Base-by-base conservation (phyloP, 2,329 filamentous ascomycete genomes). In the Pseudocercospora macadamiae region DNA sequence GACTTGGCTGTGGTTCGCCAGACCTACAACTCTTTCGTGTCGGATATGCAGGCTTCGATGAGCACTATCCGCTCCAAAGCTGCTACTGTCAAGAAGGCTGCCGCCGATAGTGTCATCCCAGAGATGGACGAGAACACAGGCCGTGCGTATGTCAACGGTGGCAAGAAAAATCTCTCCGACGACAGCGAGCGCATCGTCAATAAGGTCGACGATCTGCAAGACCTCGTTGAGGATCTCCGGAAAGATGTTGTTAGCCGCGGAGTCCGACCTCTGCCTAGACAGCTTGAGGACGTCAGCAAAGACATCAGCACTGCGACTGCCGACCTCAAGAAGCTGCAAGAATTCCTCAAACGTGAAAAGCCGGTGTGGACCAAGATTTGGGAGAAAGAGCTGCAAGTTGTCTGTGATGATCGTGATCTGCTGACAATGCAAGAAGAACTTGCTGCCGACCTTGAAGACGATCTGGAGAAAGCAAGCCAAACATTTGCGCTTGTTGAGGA, bases 321-420 rank as follows among this genome's bases (percentile, higher is more conserved):
- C 71, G 93, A 97, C 71, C 86, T 99, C 63, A 95, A 91, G 83
- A 93, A 90, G 77, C 89, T 99, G 83, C 90, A 96, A 72, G 93
- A 96, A 14, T 96, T 90, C 79, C 85, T 99, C 78, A 88, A 87
- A 68, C 85, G 86, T 47, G 95, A 99, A 82, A 96, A 96, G 75
- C 95, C 95, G 0, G 82, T 97, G 58, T 99, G 95, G 93, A 97
- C 92, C 55, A 97, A 97, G 84, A 96, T 97, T 64, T 99, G 95
- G 95, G 93, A 97, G 83, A 93, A 96, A 77, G 93, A 97, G 75
- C 81, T 99, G 45, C 91, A 97, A 75, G 88, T 93, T 53, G 93
- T 99, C 2, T 97, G 95, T 77, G 92, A 96, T 73, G 95, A 97
- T 71, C 87, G 93, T 66, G 93, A 97, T 71, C 88, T 97, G 75